Evolutionary conservation across 2,329 filamentous ascomycete genomes (phyloP), one percentile per base, ranked within the genome.

Genomic region (Raffaelea ambrosiae): DNA sequence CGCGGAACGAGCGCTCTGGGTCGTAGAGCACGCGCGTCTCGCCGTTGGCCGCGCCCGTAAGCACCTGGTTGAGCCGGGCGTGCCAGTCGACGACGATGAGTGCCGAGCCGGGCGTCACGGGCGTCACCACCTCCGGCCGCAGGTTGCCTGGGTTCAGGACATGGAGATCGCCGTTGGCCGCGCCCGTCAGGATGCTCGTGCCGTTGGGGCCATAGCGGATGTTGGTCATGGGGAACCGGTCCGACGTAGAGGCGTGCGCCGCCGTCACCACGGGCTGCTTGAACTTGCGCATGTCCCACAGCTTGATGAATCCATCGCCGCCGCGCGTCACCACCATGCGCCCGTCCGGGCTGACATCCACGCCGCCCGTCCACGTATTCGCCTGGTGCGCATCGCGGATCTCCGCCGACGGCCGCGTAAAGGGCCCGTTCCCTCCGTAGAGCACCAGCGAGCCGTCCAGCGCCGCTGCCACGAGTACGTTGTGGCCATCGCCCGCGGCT

Each of bases 241-340:
- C 81, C 1, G 88, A 91, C 14, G 87, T 95, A 1, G 91, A 95
- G 1, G 78, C 66, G 64, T 95, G 89, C 5, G 83, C 70, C 16
- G 88, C 80, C 1, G 83, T 86, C 43, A 88, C 87, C 14, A 98
- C 76, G 4, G 93, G 88, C 49, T 84, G 75, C 63, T 93, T 97
- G 73, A 98, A 95, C 61, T 96, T 97, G 50, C 93, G 81, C 3
- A 84, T 94, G 63, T 98, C 93, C 93, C 93, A 98, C 2, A 96
- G 74, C 68, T 97, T 97, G 65, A 98, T 91, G 2, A 86, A 77
- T 61, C 94, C 81, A 65, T 98, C 93, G 44, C 90, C 91, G 48
- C 93, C 93, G 56, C 89, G 77, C 1, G 89, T 95, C 8, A 96
- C 84, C 3, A 97, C 81, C 69, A 96, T 84, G 50, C 91, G 79